phyloP scores from a whole-genome alignment of 352 stramenopile genomes.

The Phytopythium chamaehyphon region DNA sequence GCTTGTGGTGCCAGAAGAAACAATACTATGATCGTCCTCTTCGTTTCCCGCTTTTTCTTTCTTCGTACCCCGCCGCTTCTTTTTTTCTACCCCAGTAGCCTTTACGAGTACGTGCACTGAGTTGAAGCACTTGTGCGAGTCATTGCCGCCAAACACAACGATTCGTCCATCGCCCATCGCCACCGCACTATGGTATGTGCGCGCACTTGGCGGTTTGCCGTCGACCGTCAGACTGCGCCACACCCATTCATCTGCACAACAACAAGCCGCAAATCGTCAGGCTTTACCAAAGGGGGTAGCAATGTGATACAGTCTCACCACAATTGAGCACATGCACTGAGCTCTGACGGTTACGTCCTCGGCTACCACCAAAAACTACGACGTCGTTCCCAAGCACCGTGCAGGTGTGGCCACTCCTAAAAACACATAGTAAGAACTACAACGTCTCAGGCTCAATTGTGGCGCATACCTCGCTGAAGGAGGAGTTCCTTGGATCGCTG shows the following conservation, averaged over 20 bases:
- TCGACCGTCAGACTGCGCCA: slow-evolving; percentile 88
- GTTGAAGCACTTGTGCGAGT: slow-evolving; percentile 89
- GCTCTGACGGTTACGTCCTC: slow-evolving; percentile 66
- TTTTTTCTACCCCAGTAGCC: slow-evolving; percentile 11
- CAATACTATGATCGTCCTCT: neutral
- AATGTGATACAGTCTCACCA: slow-evolving; percentile 38
- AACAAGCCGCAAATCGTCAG: slow-evolving; percentile 3
- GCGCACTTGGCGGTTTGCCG: slow-evolving; percentile 79
- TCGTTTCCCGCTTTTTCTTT: slow-evolving; percentile 13
- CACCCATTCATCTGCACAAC: slow-evolving; percentile 70
- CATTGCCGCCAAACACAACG: slow-evolving; percentile 93
- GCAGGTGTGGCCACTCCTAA: slow-evolving; percentile 70
- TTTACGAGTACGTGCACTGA: slow-evolving; percentile 89
- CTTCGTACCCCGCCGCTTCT: neutral
- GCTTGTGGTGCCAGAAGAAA: neutral
- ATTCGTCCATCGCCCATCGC: slow-evolving; percentile 60
- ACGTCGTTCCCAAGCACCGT: slow-evolving; percentile 72
- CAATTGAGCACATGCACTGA: slow-evolving; percentile 74
- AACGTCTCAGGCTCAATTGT: neutral
- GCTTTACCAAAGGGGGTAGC: too few species aligned
- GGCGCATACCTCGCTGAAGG: slow-evolving; percentile 32
- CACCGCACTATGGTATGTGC: slow-evolving; percentile 90
- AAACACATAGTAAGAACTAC: neutral
- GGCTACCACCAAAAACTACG: slow-evolving; percentile 75
- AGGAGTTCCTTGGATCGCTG: slow-evolving; percentile 66